Evolutionary conservation across 1,284 basidiomycete genomes (phyloP).

Genomic region (Stereum hirsutum): DNA sequence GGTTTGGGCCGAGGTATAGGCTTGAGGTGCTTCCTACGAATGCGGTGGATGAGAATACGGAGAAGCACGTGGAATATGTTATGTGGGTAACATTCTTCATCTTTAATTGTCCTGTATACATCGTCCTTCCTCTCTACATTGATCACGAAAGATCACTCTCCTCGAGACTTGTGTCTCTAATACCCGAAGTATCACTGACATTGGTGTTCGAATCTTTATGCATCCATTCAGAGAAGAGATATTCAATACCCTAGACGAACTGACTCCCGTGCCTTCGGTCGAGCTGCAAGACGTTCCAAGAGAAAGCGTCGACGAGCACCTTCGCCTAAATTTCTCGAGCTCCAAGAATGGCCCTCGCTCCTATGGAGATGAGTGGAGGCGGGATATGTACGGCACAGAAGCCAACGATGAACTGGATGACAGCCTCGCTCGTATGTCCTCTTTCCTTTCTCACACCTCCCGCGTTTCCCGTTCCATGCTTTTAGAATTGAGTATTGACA

Average conservation of each 20-base stretch:
- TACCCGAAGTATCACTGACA: no score
- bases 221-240: constrained; percentile 72
- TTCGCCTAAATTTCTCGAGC: no score
- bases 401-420: constrained; percentile 55
- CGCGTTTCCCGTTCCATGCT: not conserved
- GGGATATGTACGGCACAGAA: no score
- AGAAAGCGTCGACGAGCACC: constrained; percentile 54
- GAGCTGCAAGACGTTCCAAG: constrained; percentile 80
- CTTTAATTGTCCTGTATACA: not conserved
- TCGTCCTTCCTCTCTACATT: no score
- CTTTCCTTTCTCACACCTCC: not conserved
- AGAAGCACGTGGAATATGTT: constrained; percentile 73
- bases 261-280: constrained; percentile 82
- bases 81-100: constrained; percentile 34
- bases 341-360: no score
- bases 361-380: constrained; percentile 32
- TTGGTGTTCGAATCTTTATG: constrained; percentile 24
- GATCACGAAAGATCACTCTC: no score
- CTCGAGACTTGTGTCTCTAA: no score
- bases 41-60: constrained; percentile 90
- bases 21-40: constrained; percentile 89
- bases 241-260: constrained; percentile 60
- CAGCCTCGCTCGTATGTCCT: constrained; percentile 53
- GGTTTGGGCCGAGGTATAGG: constrained; percentile 94
- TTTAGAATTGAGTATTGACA: constrained; percentile 44